These are phyloP conservation scores for Aspergillus fumigatus DNA, from an alignment of 2,329 filamentous ascomycete species.

Conservation along the genomic window DNA sequence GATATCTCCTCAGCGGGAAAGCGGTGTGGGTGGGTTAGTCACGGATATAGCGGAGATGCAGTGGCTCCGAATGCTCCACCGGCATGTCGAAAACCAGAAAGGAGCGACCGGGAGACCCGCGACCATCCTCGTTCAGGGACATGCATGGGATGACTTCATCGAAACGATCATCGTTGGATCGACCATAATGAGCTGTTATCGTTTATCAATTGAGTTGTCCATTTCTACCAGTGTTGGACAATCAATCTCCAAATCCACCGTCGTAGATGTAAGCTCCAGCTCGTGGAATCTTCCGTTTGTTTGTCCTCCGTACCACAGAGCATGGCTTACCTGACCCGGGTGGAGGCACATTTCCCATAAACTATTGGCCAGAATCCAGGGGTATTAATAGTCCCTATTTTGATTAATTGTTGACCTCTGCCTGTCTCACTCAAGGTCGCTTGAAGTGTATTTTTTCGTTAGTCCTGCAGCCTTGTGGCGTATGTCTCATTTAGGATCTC, in stretches of 20 bases:
- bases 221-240: not conserved
- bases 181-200: not conserved
- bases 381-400: not conserved
- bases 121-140: slow-evolving; percentile 1
- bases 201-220: not conserved
- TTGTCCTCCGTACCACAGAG: not conserved
- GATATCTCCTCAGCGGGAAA: not conserved
- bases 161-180: slow-evolving; percentile 9
- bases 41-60: too few relatives aligned
- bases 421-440: not conserved
- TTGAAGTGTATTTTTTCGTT: not conserved
- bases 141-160: slow-evolving; percentile 13
- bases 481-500: not conserved
- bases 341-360: not conserved
- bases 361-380: not conserved
- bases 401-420: not conserved
- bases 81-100: slow-evolving; percentile 15
- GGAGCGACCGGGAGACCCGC: slow-evolving; percentile 5
- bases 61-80: slow-evolving; percentile 14
- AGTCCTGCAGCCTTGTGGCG: not conserved
- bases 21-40: too few relatives aligned
- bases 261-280: not conserved
- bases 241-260: not conserved
- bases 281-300: not conserved
- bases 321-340: too few relatives aligned